phyloP scores from a whole-genome alignment of 139 green algal genomes.

The Chlamydomonas sp. region DNA sequence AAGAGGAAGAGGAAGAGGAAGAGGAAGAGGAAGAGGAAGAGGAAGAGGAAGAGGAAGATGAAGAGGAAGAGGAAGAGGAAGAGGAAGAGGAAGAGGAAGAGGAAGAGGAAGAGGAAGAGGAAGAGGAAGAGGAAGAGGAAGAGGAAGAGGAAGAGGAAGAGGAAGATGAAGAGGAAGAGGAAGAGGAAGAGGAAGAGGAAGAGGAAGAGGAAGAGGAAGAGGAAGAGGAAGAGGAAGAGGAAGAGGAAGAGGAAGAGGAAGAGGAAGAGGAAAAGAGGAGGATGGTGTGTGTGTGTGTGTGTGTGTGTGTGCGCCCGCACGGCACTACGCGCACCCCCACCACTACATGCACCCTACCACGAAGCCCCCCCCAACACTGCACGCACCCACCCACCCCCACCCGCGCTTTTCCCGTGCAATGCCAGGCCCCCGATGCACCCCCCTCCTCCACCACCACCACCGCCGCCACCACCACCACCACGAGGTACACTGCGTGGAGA shows the following conservation, averaged over 20 bases:
- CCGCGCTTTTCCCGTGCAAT: too few relatives aligned
- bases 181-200: not conserved
- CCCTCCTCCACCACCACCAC: too few relatives aligned
- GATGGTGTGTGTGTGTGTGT: too few relatives aligned
- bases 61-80: not conserved
- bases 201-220: not conserved
- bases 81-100: not conserved
- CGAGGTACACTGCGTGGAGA: too few relatives aligned
- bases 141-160: not conserved
- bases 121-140: not conserved
- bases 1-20: not conserved
- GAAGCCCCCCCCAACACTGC: too few relatives aligned
- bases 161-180: not conserved
- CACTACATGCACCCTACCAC: too few relatives aligned
- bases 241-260: not conserved
- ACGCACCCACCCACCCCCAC: too few relatives aligned
- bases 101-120: not conserved
- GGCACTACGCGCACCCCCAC: too few relatives aligned
- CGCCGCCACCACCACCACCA: too few relatives aligned
- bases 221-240: not conserved
- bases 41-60: not conserved
- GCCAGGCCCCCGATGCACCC: too few relatives aligned
- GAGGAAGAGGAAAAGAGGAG: too few relatives aligned
- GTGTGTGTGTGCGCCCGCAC: too few relatives aligned
- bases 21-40: not conserved